These are phyloP conservation scores for Grifola frondosa DNA, from an alignment of 1,284 basidiomycete genomes.

Conservation along the genomic window DNA sequence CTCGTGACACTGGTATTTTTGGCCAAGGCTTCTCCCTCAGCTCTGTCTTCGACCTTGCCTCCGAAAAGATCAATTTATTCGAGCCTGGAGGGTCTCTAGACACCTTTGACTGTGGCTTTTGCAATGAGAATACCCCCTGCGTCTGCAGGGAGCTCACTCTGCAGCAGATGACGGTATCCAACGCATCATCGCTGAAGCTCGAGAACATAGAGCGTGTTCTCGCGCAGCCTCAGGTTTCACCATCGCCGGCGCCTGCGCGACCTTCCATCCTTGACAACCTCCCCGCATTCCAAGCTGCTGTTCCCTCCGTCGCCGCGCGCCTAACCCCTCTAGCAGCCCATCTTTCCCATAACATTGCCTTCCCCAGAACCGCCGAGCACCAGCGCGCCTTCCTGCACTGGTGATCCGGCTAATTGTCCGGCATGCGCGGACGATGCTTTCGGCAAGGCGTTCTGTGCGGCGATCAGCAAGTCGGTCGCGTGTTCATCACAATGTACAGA, in stretches of 20 bases:
- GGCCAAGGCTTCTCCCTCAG: constrained; percentile 28
- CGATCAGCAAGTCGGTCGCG: constrained; percentile 62
- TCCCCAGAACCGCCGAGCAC: constrained; percentile 46
- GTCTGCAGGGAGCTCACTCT: constrained; percentile 68
- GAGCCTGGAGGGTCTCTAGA: constrained; percentile 34
- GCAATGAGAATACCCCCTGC: constrained; percentile 66
- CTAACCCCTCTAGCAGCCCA: constrained; percentile 40
- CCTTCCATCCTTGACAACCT: constrained; percentile 71
- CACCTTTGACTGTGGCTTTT: constrained; percentile 65
- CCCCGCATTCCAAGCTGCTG: constrained; percentile 73
- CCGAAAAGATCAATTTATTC: constrained; percentile 31
- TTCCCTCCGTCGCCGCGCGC: constrained; percentile 65
- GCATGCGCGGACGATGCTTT: constrained; percentile 81
- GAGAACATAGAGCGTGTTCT: constrained; percentile 31
- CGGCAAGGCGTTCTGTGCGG: constrained; percentile 84
- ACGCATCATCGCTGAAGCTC: constrained; percentile 33
- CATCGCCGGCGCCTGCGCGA: constrained; percentile 14
- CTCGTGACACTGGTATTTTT: constrained; percentile 30
- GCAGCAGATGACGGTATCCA: constrained; percentile 35
- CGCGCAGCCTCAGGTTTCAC: constrained; percentile 13
- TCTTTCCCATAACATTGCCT: constrained; percentile 50
- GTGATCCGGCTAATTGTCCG: constrained; percentile 67
- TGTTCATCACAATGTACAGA: constrained; percentile 48
- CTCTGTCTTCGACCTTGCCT: constrained; percentile 36
- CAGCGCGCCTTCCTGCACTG: constrained; percentile 42